Percentiles rank a stretch among this genome's conserved stretches.
phyloP scores from a whole-genome alignment of 2,329 filamentous ascomycete species.

The Epichloe scottii region DNA sequence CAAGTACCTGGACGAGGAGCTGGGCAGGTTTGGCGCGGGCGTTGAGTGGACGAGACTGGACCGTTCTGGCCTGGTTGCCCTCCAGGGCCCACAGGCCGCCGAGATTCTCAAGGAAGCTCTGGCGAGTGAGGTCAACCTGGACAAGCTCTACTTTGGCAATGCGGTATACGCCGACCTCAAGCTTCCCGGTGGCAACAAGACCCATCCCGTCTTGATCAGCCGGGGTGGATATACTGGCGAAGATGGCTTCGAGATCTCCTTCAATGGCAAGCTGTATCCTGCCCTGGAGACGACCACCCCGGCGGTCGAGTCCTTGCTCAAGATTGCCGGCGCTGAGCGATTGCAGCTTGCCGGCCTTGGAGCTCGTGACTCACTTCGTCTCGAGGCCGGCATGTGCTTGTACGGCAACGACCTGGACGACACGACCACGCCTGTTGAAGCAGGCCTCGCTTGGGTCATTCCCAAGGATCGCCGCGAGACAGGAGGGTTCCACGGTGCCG shows the following conservation, averaged over 20 bases:
- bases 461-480: slow-evolving; percentile 57
- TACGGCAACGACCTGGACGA: slow-evolving; percentile 97
- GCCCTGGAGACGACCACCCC: slow-evolving; percentile 33
- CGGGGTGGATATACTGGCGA: slow-evolving; percentile 94
- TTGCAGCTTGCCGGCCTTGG: slow-evolving; percentile 79
- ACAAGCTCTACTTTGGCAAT: slow-evolving; percentile 70
- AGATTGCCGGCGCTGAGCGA: slow-evolving; percentile 43
- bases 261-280: slow-evolving; percentile 35
- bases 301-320: slow-evolving; percentile 55
- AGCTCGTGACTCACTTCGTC: slow-evolving; percentile 78
- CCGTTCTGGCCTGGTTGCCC: slow-evolving; percentile 66
- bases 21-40: slow-evolving; percentile 43
- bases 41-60: slow-evolving; percentile 58
- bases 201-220: slow-evolving; percentile 49
- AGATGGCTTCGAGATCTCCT: slow-evolving; percentile 94
- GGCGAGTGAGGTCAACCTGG: slow-evolving; percentile 41
- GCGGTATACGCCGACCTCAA: slow-evolving; percentile 54
- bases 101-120: slow-evolving; percentile 56
- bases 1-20: slow-evolving; percentile 58
- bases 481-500: slow-evolving; percentile 75
- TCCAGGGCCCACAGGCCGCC: slow-evolving; percentile 74
- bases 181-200: slow-evolving; percentile 36
- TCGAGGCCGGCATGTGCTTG: slow-evolving; percentile 98
- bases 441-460: slow-evolving; percentile 62
- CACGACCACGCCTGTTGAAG: slow-evolving; percentile 47